phyloP scores from a whole-genome alignment of 2,329 filamentous ascomycete genomes.

The Fusarium sp. region DNA sequence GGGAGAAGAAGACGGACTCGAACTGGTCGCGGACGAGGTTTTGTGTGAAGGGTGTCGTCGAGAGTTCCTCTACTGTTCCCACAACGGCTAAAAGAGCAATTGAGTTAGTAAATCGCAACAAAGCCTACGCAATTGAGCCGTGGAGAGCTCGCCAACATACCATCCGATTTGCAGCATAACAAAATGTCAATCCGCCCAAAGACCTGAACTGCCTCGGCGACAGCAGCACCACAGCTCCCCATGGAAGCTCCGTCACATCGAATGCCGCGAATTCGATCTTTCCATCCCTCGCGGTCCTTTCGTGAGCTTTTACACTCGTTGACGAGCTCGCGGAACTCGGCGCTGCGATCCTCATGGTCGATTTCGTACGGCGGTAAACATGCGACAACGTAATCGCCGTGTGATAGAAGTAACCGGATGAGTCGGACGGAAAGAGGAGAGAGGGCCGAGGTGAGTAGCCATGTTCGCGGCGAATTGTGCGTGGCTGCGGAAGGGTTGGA shows the following conservation, averaged over 20 bases:
- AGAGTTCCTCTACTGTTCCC: constrained; percentile 91
- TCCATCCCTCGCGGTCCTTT: constrained; percentile 83
- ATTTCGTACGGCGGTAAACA: constrained; percentile 85
- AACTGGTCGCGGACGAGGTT: constrained; percentile 92
- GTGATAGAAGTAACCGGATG: constrained; percentile 84
- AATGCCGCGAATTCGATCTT: constrained; percentile 79
- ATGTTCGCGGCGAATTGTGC: constrained; percentile 85
- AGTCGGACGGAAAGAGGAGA: constrained; percentile 89
- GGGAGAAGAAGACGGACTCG: constrained; percentile 94
- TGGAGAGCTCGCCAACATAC: constrained; percentile 59
- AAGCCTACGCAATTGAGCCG: not conserved
- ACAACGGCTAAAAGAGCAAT: constrained; percentile 75
- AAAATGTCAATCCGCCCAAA: constrained; percentile 93
- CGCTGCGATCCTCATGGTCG: constrained; percentile 80
- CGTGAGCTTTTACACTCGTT: constrained; percentile 75
- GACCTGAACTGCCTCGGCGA: constrained; percentile 86
- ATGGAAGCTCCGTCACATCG: constrained; percentile 74
- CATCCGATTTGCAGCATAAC: constrained; percentile 90
- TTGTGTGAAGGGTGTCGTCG: constrained; percentile 78
- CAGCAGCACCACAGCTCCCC: constrained; percentile 84
- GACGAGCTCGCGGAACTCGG: constrained; percentile 85
- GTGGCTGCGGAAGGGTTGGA: constrained; percentile 64
- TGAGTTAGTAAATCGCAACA: constrained; percentile 30
- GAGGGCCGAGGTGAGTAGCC: constrained; percentile 91
- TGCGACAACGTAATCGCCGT: constrained; percentile 91